A percentile compares a stretch with the other conserved stretches of the same genome.
These are phyloP conservation scores for Diophrys appendiculata DNA, from an alignment of 73 alveolate species.

Conservation along the genomic window DNA sequence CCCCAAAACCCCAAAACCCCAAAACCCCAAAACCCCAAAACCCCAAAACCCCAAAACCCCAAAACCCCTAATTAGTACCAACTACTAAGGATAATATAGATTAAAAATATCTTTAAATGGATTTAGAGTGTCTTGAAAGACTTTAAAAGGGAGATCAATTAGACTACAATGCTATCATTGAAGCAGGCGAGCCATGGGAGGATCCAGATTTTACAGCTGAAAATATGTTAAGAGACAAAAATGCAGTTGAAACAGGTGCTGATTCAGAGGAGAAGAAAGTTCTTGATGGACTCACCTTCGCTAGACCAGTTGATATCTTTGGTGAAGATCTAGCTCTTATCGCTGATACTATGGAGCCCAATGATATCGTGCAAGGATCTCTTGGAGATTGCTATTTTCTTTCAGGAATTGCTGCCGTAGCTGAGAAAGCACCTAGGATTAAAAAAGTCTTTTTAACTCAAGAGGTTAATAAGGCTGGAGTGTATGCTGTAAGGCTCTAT, in stretches of 20 bases:
- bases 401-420: conserved; percentile 74
- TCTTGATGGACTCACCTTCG: no score
- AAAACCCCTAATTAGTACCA: no score
- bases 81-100: no score
- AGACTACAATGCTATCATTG: conserved; percentile 18
- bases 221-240: no score
- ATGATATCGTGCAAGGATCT: conserved; percentile 84
- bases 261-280: neutral
- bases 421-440: conserved; percentile 79
- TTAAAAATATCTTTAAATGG: no score
- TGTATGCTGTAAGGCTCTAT: conserved; percentile 78
- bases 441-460: conserved; percentile 68
- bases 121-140: no score
- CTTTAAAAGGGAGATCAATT: no score
- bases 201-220: conserved; percentile 22
- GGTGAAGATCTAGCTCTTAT: neutral
- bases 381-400: conserved; percentile 89
- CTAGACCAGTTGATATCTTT: neutral
- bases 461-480: conserved; percentile 79
- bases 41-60: no score
- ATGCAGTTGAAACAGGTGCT: no score
- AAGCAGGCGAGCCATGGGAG: neutral
- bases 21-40: no score
- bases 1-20: no score
- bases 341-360: conserved; percentile 49